Percentiles rank a stretch among this genome's conserved stretches.
These are phyloP conservation scores for Fusarium ambrosium DNA, from an alignment of 2,329 filamentous ascomycete genomes.

Conservation along the genomic window DNA sequence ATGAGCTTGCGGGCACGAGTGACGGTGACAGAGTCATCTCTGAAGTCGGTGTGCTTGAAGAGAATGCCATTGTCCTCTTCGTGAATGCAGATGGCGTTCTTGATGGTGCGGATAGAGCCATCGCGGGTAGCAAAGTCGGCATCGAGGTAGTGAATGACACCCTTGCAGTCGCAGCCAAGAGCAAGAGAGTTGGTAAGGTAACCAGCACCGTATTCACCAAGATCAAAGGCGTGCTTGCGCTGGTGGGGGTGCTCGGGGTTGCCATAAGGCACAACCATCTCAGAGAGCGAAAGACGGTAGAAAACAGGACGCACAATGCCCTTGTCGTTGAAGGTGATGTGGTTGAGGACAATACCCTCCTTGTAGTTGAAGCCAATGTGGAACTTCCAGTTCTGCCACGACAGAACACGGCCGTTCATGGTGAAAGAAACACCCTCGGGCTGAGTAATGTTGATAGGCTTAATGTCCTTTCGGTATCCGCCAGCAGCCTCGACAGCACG, in stretches of 20 bases:
- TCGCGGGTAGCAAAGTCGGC: constrained; percentile 84
- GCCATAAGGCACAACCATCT: constrained; percentile 95
- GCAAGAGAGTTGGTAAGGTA: constrained; percentile 86
- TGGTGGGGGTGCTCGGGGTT: constrained; percentile 86
- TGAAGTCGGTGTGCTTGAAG: constrained; percentile 95
- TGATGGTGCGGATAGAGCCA: constrained; percentile 83
- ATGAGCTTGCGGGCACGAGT: constrained; percentile 89
- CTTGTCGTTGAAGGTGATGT: constrained; percentile 91
- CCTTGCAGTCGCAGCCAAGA: constrained; percentile 88
- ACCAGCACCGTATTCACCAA: constrained; percentile 84
- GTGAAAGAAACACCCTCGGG: constrained; percentile 91
- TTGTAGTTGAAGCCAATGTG: constrained; percentile 96
- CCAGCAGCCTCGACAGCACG: constrained; percentile 78
- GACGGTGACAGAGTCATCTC: constrained; percentile 88
- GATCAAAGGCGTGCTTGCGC: constrained; percentile 84
- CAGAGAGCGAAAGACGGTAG: constrained; percentile 88
- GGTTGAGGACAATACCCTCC: constrained; percentile 90
- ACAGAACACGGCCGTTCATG: constrained; percentile 76
- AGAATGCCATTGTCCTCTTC: constrained; percentile 93
- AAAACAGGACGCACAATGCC: constrained; percentile 83
- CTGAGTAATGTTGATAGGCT: constrained; percentile 89
- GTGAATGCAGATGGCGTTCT: constrained; percentile 96
- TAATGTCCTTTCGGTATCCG: constrained; percentile 83
- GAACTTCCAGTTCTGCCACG: constrained; percentile 95
- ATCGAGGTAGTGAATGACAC: constrained; percentile 91